phyloP scores from a whole-genome alignment of 768 basidiomycete species.

The Pulveroboletus sp. region DNA sequence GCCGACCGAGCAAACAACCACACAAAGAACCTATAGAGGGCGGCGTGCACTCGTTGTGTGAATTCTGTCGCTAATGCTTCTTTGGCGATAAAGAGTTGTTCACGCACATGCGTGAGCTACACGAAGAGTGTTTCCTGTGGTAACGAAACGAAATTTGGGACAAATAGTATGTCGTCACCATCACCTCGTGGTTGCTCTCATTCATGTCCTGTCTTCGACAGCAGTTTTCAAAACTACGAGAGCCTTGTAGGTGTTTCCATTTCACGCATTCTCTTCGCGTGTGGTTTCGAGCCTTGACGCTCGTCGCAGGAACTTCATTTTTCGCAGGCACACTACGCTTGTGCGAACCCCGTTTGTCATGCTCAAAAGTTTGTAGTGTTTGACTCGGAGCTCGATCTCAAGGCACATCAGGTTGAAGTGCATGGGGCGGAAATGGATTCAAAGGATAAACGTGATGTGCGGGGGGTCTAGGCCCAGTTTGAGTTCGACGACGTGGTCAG shows the following conservation, averaged over 20 bases:
- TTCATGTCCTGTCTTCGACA: neutral
- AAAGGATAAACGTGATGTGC: conserved; percentile 62
- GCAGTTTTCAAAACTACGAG: conserved; percentile 77
- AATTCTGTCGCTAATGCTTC: conserved; percentile 90
- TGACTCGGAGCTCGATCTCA: conserved; percentile 77
- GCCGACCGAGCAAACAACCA: conserved; percentile 36
- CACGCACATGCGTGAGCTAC: conserved; percentile 85
- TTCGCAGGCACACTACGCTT: conserved; percentile 71
- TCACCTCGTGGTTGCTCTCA: neutral
- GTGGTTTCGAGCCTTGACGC: neutral
- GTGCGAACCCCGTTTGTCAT: conserved; percentile 67
- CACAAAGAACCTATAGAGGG: conserved; percentile 61
- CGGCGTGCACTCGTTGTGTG: conserved; percentile 73
- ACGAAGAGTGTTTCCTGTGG: conserved; percentile 97
- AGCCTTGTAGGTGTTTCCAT: conserved; percentile 48
- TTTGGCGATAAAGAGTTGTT: conserved; percentile 94
- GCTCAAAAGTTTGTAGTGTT: conserved; percentile 95
- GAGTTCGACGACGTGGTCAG: conserved; percentile 60
- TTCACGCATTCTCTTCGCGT: too few relatives aligned
- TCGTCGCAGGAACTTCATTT: conserved; percentile 66
- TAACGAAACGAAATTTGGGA: conserved; percentile 74
- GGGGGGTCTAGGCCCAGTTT: conserved; percentile 61
- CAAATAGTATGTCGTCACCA: conserved; percentile 67
- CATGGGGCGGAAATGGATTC: conserved; percentile 74
- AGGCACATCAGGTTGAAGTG: conserved; percentile 85